These are phyloP conservation scores for Scopulariopsis brevicaulis DNA, from an alignment of 2,329 filamentous ascomycete species.

Conservation along the genomic window DNA sequence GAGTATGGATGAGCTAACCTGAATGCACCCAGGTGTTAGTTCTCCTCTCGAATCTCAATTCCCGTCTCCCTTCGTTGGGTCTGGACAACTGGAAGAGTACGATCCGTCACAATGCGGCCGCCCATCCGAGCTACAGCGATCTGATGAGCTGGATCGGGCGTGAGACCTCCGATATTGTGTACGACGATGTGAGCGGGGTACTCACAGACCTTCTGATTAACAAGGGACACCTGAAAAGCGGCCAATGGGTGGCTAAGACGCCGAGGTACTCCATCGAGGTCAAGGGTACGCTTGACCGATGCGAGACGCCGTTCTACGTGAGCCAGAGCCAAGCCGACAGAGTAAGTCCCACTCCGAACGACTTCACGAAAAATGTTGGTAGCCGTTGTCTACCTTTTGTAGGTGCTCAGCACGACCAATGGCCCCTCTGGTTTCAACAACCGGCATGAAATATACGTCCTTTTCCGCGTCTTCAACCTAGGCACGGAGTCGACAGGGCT, in stretches of 20 bases:
- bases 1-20: background rate
- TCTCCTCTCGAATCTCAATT: constrained; percentile 18
- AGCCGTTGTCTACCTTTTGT: background rate
- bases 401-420: background rate
- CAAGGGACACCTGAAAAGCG: constrained; percentile 17
- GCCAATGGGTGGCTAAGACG: constrained; percentile 14
- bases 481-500: constrained; percentile 16
- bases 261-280: constrained; percentile 38
- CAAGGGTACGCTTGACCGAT: constrained; percentile 29
- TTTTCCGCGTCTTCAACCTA: constrained; percentile 28
- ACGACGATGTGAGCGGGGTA: constrained; percentile 20
- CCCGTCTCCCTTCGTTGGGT: constrained; percentile 20
- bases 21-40: constrained; percentile 31
- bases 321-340: constrained; percentile 27
- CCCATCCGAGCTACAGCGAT: constrained; percentile 25
- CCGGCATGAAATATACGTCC: constrained; percentile 20
- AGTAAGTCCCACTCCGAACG: background rate
- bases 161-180: constrained; percentile 36
- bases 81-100: constrained; percentile 33
- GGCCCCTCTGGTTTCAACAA: constrained; percentile 6
- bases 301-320: constrained; percentile 31
- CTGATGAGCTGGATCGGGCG: constrained; percentile 24
- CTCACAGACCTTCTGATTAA: constrained; percentile 22
- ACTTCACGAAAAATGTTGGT: background rate
- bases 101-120: constrained; percentile 25